Evolutionary conservation across 2,329 filamentous ascomycete genomes (phyloP).

Genomic region (Cladosporium phlei): DNA sequence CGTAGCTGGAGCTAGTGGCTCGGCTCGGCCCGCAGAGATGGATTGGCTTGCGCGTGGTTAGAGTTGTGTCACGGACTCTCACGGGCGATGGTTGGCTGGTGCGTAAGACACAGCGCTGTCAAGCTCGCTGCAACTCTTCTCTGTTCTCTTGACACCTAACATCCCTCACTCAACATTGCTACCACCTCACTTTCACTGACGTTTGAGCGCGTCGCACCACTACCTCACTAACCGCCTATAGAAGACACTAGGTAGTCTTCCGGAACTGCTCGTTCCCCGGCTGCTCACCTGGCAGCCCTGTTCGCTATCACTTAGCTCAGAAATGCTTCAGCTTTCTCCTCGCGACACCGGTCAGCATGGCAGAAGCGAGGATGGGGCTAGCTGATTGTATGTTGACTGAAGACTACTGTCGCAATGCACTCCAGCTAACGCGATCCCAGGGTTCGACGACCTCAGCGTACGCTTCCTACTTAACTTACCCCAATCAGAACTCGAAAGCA

Average conservation of each 20-base stretch:
- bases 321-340: slow-evolving; percentile 14
- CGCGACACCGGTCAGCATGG: slow-evolving; percentile 15
- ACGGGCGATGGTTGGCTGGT: no score
- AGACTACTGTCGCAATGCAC: no score
- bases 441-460: slow-evolving; percentile 96
- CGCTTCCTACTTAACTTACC: slow-evolving; percentile 98
- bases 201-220: slow-evolving; percentile 2
- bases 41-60: no score
- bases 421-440: slow-evolving; percentile 1
- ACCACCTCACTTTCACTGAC: slow-evolving; percentile 1
- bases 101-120: no score
- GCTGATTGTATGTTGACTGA: slow-evolving; percentile 9
- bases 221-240: neutral
- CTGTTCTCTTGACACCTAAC: no score
- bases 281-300: slow-evolving; percentile 10
- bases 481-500: slow-evolving; percentile 79
- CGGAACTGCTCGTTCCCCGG: slow-evolving; percentile 7
- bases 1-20: no score
- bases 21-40: no score
- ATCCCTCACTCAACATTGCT: slow-evolving; percentile 2
- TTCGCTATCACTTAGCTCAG: slow-evolving; percentile 12
- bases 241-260: slow-evolving; percentile 8
- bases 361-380: slow-evolving; percentile 15
- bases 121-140: no score
- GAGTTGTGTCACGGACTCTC: no score